Evolutionary conservation across 2,329 filamentous ascomycete species (phyloP).

Genomic region (Cytospora schulzeri): DNA sequence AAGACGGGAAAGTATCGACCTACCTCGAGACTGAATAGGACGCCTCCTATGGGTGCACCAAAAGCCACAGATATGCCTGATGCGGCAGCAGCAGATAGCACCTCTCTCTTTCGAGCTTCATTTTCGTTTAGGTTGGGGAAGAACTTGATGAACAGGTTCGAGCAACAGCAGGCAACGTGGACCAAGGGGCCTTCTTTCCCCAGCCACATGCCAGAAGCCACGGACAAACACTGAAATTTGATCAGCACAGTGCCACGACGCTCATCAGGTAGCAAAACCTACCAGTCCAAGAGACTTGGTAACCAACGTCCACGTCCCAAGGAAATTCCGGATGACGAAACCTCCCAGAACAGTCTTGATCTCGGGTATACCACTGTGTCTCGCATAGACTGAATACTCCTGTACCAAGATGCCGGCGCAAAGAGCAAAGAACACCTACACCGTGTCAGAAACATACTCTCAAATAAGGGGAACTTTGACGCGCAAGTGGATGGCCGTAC

Average conservation of each 20-base stretch:
- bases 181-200: slow-evolving; percentile 95
- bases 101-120: slow-evolving; percentile 91
- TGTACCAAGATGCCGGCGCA: slow-evolving; percentile 79
- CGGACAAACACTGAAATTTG: slow-evolving; percentile 73
- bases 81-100: slow-evolving; percentile 88
- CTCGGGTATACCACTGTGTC: slow-evolving; percentile 94
- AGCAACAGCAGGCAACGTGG: slow-evolving; percentile 95
- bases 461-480: too few species aligned
- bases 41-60: slow-evolving; percentile 89
- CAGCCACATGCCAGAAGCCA: slow-evolving; percentile 93
- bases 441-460: slow-evolving; percentile 28
- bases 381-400: slow-evolving; percentile 83
- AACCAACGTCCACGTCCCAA: slow-evolving; percentile 84
- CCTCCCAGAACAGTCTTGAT: slow-evolving; percentile 96
- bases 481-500: slow-evolving; percentile 51
- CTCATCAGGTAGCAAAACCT: slow-evolving; percentile 29
- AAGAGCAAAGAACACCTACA: slow-evolving; percentile 73
- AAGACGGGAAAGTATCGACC: slow-evolving; percentile 18
- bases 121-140: slow-evolving; percentile 82
- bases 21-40: slow-evolving; percentile 92
- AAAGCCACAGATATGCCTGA: slow-evolving; percentile 94
- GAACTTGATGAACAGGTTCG: slow-evolving; percentile 89
- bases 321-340: slow-evolving; percentile 85
- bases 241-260: slow-evolving; percentile 12
- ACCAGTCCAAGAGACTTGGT: slow-evolving; percentile 90